Percentiles rank a stretch among this genome's conserved stretches.
Evolutionary conservation across 1,284 basidiomycete genomes (phyloP).

Genomic region (Trametes versicolor): DNA sequence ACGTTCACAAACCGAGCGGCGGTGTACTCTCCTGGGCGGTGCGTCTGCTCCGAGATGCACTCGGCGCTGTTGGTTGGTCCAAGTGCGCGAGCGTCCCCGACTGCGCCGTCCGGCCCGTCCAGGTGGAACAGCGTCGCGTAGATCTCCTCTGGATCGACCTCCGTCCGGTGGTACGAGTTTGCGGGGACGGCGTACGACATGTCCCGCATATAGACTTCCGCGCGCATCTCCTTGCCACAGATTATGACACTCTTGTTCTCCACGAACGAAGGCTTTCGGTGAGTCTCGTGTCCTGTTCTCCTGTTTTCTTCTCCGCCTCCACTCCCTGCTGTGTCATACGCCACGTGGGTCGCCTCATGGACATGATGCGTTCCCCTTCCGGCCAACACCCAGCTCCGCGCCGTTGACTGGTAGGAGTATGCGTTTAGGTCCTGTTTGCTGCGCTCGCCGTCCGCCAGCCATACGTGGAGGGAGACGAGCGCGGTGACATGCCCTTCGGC

Average conservation of each 20-base stretch:
- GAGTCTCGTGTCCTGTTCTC: not conserved
- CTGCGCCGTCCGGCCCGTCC: not conserved
- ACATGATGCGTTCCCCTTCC: not conserved
- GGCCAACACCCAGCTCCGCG: constrained; percentile 4
- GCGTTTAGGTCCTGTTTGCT: not conserved
- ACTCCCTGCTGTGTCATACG: not conserved
- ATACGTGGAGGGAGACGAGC: constrained; percentile 3
- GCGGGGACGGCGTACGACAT: not conserved
- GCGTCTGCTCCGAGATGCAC: not conserved
- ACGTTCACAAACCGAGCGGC: not conserved
- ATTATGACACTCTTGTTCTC: too few relatives aligned
- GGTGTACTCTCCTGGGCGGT: not conserved
- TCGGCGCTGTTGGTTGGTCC: not conserved
- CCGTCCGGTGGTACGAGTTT: not conserved
- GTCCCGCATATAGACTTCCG: not conserved
- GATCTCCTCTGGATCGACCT: constrained; percentile 1
- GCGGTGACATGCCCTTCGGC: not conserved
- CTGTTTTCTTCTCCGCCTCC: not conserved
- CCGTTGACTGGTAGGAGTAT: not conserved
- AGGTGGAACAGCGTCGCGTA: constrained; percentile 8
- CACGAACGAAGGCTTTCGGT: not conserved
- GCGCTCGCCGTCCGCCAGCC: constrained; percentile 5
- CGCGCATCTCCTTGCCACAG: not conserved
- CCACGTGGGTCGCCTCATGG: constrained; percentile 5
- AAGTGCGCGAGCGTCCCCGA: not conserved